These are phyloP conservation scores for Geranium brycei DNA, from an alignment of 345 rosid genomes.

Conservation along the genomic window DNA sequence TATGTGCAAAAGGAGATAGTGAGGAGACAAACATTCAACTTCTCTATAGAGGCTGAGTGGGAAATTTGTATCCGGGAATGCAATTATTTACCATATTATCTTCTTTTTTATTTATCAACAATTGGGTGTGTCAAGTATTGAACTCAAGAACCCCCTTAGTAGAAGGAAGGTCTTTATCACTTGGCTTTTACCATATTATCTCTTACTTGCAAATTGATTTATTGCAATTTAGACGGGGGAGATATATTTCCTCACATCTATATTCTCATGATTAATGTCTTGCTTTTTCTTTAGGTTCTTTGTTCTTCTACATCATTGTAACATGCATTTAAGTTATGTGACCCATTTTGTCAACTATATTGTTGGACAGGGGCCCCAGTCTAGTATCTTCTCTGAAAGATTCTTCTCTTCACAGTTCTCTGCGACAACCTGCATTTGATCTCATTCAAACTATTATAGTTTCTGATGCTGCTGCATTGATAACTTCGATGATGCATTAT, in stretches of 20 bases:
- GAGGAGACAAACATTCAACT: neutral
- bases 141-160: too few relatives aligned
- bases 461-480: slow-evolving; percentile 78
- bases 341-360: slow-evolving; percentile 1
- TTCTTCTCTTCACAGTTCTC: slow-evolving; percentile 73
- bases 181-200: too few relatives aligned
- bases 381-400: slow-evolving; percentile 78
- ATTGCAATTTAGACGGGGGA: too few relatives aligned
- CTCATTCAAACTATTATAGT: slow-evolving; percentile 67
- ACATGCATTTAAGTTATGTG: neutral
- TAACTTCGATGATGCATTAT: slow-evolving; percentile 34
- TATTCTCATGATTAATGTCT: too few relatives aligned
- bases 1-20: neutral
- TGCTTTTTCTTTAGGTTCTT: too few relatives aligned
- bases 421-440: slow-evolving; percentile 90
- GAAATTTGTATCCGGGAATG: neutral
- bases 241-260: too few relatives aligned
- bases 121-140: too few relatives aligned
- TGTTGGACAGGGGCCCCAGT: slow-evolving; percentile 74
- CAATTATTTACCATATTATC: too few relatives aligned
- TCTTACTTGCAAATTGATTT: too few relatives aligned
- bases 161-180: too few relatives aligned
- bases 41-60: neutral
- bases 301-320: too few relatives aligned
- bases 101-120: too few relatives aligned